Conservation (phyloP, 2,329 filamentous ascomycete genomes). For the Ascochyta lentis region DNA sequence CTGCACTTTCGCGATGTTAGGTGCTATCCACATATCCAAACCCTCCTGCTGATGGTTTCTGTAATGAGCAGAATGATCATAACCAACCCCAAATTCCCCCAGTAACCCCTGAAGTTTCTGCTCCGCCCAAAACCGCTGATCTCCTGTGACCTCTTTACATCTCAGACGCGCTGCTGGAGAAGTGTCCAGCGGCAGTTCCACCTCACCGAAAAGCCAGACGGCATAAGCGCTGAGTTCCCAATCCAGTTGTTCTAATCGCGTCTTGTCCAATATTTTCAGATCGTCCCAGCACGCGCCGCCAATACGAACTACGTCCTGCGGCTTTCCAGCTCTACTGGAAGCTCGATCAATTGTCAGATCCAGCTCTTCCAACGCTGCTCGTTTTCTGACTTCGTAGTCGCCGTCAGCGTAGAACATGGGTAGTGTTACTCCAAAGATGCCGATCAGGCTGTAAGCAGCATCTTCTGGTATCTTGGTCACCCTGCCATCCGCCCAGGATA, state of each 20-base stretch:
- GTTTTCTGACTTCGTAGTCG: background rate
- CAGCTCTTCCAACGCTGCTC: background rate
- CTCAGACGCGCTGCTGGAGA: too few relatives aligned
- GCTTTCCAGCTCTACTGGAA: background rate
- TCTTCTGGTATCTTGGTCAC: background rate
- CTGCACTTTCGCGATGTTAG: too few relatives aligned
- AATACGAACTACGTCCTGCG: background rate
- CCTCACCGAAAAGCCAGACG: background rate
- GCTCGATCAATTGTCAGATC: background rate
- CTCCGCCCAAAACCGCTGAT: too few relatives aligned
- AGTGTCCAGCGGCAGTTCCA: too few relatives aligned
- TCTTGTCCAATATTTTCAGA: background rate
- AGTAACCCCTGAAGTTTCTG: too few relatives aligned
- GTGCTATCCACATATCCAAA: too few relatives aligned
- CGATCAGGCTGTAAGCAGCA: background rate
- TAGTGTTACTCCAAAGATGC: background rate
- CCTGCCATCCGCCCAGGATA: background rate
- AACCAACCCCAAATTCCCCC: too few relatives aligned
- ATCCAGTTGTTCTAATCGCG: background rate
- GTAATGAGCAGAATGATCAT: too few relatives aligned
- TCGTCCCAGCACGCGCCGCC: background rate
- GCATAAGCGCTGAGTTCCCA: background rate
- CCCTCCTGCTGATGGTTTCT: too few relatives aligned
- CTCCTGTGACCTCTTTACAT: too few relatives aligned
- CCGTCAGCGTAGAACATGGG: background rate